phyloP scores from a whole-genome alignment of 2,329 filamentous ascomycete species.

The Sporothrix schenckii region DNA sequence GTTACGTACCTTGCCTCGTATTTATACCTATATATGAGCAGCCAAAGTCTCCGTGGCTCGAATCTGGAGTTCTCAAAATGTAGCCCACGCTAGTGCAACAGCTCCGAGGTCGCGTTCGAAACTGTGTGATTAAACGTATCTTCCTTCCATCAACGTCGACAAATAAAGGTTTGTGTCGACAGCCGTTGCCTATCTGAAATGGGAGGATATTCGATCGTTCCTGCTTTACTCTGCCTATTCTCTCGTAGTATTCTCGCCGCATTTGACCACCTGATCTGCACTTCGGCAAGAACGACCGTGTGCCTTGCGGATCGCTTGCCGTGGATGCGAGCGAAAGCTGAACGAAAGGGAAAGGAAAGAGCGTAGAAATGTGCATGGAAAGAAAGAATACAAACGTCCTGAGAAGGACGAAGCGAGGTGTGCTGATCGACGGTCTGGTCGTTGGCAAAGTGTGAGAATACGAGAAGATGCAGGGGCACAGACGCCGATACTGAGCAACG shows the following conservation, averaged over 20 bases:
- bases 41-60: too few species aligned
- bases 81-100: too few species aligned
- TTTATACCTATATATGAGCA: too few species aligned
- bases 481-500: not conserved
- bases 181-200: not conserved
- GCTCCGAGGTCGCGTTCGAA: too few species aligned
- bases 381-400: not conserved
- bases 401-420: not conserved
- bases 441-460: not conserved
- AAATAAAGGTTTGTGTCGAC: too few species aligned
- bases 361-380: not conserved
- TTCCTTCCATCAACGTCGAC: too few species aligned
- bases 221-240: not conserved
- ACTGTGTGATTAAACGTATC: too few species aligned
- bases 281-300: constrained; percentile 7
- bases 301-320: constrained; percentile 3
- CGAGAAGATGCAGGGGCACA: constrained; percentile 11
- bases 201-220: not conserved
- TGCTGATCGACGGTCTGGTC: constrained; percentile 9
- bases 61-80: too few species aligned
- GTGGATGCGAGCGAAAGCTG: not conserved
- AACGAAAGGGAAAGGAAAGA: constrained; percentile 2
- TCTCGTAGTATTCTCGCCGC: not conserved
- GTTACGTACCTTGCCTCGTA: too few species aligned
- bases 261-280: not conserved